Percentiles rank a stretch among this genome's conserved stretches.
Evolutionary conservation across 768 basidiomycete species (phyloP).

Genomic region (Saitozyma sp.): DNA sequence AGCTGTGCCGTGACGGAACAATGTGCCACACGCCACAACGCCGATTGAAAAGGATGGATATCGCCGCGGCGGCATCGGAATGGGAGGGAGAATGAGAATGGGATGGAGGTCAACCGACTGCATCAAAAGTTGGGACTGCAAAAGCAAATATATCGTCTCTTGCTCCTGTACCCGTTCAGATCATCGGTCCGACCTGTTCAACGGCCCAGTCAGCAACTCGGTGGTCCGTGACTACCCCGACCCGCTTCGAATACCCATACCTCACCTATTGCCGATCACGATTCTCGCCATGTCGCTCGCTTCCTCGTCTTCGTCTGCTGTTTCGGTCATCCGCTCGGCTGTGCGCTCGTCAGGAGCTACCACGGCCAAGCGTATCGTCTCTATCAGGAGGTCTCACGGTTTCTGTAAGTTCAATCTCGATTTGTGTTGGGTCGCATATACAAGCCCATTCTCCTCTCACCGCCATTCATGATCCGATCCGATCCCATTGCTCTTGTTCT

Average conservation of each 20-base stretch:
- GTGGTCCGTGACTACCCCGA: too few relatives aligned
- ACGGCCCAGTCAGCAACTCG: too few relatives aligned
- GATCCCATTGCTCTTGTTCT: too few relatives aligned
- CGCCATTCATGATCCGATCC: background rate
- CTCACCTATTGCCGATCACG: background rate
- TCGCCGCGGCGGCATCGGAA: too few relatives aligned
- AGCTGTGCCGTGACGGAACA: too few relatives aligned
- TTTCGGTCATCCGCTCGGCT: conserved; percentile 7
- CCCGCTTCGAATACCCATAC: too few relatives aligned
- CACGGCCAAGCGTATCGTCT: background rate
- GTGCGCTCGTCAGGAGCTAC: conserved; percentile 3
- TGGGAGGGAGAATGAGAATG: too few relatives aligned
- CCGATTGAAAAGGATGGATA: too few relatives aligned
- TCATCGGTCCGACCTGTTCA: background rate
- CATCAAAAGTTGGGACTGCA: background rate
- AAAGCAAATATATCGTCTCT: background rate
- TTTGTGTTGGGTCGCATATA: background rate
- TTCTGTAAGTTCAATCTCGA: too few relatives aligned
- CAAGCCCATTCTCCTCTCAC: background rate
- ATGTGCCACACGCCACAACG: too few relatives aligned
- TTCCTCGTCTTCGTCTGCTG: conserved; percentile 16
- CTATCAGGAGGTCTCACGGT: too few relatives aligned
- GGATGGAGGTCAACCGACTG: too few relatives aligned
- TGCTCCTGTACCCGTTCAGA: background rate
- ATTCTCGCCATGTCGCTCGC: conserved; percentile 12